Base-by-base conservation (phyloP, 805 yeast species). In the Sugiyamaella americana region DNA sequence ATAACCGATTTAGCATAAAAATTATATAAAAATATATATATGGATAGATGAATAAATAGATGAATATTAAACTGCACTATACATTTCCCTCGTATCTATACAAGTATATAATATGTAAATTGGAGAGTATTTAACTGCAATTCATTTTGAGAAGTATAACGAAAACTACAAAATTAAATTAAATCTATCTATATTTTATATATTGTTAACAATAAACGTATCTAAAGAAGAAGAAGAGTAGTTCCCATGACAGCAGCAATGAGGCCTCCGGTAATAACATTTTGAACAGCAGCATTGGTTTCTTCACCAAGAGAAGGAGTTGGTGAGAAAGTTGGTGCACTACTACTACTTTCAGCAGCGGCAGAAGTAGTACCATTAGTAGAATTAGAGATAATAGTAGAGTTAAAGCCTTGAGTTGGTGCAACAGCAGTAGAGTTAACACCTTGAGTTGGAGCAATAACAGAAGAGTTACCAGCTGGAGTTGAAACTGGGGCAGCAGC, bases 401-500 rank as follows among this genome's bases (percentile, higher is more conserved):
- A 26, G 32, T 26, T 26, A 8, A 13, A 26, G 13, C 8, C 32
- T 8, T 8, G 32, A 26, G 32, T 13, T 8, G 32, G 32, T 8
- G 32, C 32, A 26, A 26, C 32, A 13, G 32, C 32, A 26, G 32
- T 13, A 26, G 32, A 26, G 32, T 13, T 26, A 13, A 26, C 32
- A n/a, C n/a, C n/a, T n/a, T n/a, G n/a, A n/a, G n/a, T n/a, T 8
- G 32, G 32, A 26, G 32, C 32, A 13, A 26, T 13, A 26, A 26
- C 32, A 8, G 32, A 13, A 26, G 32, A 8, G 32, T 8, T 8
- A 26, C 32, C 13, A 26, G 32, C 32, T 8, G 32, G 32, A 26
- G 13, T 13, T n/a, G n/a, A n/a, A 26, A 26, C 32, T 8, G 32
- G 32, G 13, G 40, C 39, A 26, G 38, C 43, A 24, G 41, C 6